Evolutionary conservation across 352 stramenopile species (phyloP), one percentile per base, ranked within the genome.

Genomic region (Bremia lactucae): DNA sequence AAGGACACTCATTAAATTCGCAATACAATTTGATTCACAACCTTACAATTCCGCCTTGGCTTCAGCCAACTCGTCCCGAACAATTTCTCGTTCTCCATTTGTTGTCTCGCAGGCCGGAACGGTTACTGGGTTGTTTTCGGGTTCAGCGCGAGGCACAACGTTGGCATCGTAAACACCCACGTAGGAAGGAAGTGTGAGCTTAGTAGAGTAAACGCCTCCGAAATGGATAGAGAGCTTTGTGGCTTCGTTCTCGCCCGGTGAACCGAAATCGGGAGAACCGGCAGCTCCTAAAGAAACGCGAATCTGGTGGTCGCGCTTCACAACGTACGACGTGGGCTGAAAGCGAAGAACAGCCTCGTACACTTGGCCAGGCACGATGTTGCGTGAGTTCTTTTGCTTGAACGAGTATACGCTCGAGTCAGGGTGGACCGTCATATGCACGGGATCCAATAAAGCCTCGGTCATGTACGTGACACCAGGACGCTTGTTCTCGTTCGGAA

Each of bases 301-400:
- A 28, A 90, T 42, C 49, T 87, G 72, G 50, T 90, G 78, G 46
- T 84, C 45, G 43, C 65, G 75, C 59, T 87, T 83, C 21, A 90
- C 46, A 6, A 87, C 56, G 53, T 87, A 90, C 55, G 74, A 86
- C 23, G 75, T 73, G 4, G 74, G 70, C 55, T 85, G 35, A 41
- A 90, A 90, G 14, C 68, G 69, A 37, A 90, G 65, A 49, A 84
- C 68, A 25, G 78, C 75, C 49, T 90, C 72, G 59, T 90, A 87
- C 4, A 90, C 71, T 37, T 73, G 54, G 33, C 62, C 68, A 13
- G 72, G 54, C 21, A 73, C 59, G 36, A 90, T 80, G 49, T 72
- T 55, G 31, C 72, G 70, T 34, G 58, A 49, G 39, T 90, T 59
- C 16, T 58, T 51, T 42, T 72, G 77, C 36, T 63, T 52, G 59